Percentiles rank a stretch among this genome's conserved stretches.
These are phyloP conservation scores for Penicillium paradoxum DNA, from an alignment of 495 filamentous ascomycete species.

Conservation along the genomic window DNA sequence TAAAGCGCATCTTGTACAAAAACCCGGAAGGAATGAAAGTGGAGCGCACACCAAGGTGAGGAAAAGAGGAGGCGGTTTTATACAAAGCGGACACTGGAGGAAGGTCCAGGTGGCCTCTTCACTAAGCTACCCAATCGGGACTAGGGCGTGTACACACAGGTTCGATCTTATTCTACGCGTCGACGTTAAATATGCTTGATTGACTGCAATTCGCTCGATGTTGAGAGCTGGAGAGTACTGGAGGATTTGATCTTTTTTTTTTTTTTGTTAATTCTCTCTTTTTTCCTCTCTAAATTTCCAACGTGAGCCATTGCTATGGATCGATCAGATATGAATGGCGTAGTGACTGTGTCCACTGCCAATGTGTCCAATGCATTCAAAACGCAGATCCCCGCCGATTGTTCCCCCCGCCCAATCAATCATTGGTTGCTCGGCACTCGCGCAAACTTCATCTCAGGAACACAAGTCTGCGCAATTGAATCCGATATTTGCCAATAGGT, in stretches of 20 bases:
- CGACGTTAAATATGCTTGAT: neutral
- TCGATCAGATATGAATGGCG: neutral
- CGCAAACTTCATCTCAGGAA: neutral
- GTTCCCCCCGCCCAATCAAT: neutral
- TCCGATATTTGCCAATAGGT: too few species aligned
- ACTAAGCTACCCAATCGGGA: constrained; percentile 28
- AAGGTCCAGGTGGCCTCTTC: constrained; percentile 49
- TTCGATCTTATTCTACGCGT: constrained; percentile 16
- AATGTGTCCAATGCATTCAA: neutral
- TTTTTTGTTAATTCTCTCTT: neutral
- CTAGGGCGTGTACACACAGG: constrained; percentile 25
- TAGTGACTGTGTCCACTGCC: neutral
- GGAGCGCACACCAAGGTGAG: constrained; percentile 20
- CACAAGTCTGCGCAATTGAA: neutral
- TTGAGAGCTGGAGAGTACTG: too few species aligned
- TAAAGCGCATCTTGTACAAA: constrained; percentile 65
- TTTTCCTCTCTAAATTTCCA: neutral
- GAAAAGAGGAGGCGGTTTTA: constrained; percentile 37
- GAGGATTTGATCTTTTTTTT: neutral
- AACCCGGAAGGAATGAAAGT: constrained; percentile 15
- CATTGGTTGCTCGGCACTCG: neutral
- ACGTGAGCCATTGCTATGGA: neutral
- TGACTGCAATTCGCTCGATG: neutral
- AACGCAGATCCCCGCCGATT: neutral
- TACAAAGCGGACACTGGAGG: constrained; percentile 21